phyloP scores from a whole-genome alignment of 2,329 filamentous ascomycete genomes.

The Thelonectria discophora region DNA sequence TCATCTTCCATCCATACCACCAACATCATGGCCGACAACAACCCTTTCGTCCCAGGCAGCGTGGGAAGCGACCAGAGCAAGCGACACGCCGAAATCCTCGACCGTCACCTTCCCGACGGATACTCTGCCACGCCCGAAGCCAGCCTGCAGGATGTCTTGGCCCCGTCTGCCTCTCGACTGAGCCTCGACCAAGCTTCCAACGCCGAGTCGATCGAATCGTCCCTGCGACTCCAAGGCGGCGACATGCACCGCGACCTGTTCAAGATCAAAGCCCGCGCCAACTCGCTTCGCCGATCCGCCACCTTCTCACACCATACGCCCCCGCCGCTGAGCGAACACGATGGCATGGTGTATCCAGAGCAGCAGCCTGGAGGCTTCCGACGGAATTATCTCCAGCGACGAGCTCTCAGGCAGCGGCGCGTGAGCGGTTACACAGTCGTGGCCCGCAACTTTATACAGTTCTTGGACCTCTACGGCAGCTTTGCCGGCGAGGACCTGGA shows the following conservation, averaged over 20 bases:
- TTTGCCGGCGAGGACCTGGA: slow-evolving; percentile 78
- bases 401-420: slow-evolving; percentile 50
- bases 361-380: slow-evolving; percentile 60
- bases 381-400: slow-evolving; percentile 51
- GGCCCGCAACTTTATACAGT: slow-evolving; percentile 77
- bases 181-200: slow-evolving; percentile 30
- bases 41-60: slow-evolving; percentile 38
- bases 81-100: slow-evolving; percentile 49
- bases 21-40: slow-evolving; percentile 42
- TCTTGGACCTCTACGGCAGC: slow-evolving; percentile 77
- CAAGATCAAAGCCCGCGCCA: slow-evolving; percentile 70
- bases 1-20: neutral
- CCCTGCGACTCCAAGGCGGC: slow-evolving; percentile 76
- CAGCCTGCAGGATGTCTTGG: slow-evolving; percentile 38
- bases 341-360: slow-evolving; percentile 48
- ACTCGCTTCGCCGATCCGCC: slow-evolving; percentile 64
- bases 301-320: slow-evolving; percentile 70
- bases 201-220: slow-evolving; percentile 64
- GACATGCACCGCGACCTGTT: slow-evolving; percentile 83
- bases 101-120: slow-evolving; percentile 51
- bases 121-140: slow-evolving; percentile 52
- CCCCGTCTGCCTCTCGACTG: slow-evolving; percentile 29
- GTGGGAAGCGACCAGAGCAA: slow-evolving; percentile 40
- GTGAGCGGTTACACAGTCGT: slow-evolving; percentile 58
- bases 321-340: slow-evolving; percentile 42